Evolutionary conservation across 2,329 filamentous ascomycete genomes (phyloP), one percentile per base, ranked within the genome.

Genomic region (Podosphaera fusca): DNA sequence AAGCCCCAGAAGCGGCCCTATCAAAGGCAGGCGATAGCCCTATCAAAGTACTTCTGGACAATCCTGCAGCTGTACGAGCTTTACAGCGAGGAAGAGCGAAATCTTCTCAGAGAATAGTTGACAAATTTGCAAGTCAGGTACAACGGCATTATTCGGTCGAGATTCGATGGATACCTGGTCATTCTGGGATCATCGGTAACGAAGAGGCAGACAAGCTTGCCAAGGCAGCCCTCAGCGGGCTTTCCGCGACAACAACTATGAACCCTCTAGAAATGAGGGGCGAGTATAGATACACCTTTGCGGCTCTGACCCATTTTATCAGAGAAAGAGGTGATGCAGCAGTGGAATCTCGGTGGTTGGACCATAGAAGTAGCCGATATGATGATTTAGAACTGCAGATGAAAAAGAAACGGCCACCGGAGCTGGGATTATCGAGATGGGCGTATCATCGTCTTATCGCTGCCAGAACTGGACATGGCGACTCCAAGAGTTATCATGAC

Each of bases 371-470:
- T 14, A 42, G 21, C 21, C n/a, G n/a, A 14, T 55, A 40, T 33
- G 35, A n/a, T 21, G 52, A 42, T 14, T 30, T 55, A 30, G 35
- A 42, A 10, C 52, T 55, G 4, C 6, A 31, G 4, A 55, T 55
- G 52, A 55, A 55, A 30, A 14, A 21, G 62, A 63, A 21, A 51
- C 58, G 74, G 80, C 3, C 21, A 55, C 60, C 29, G 53, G 54
- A 51, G 60, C 71, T 34, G 14, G 62, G 77, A 81, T 69, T 71
- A 38, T 81, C 79, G 1, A 82, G 79, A 35, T 55, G 35, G 5
- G 35, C 35, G 34, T 42, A 55, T 42, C 52, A 55, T 42, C 35
- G 52, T 35, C 21, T 49, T 12, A 42, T 40, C 35, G 52, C 35
- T 10, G 52, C 52, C 5, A 55, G 35, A 21, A 30, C 52, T 4